These are phyloP conservation scores for Puccinia polysora DNA, from an alignment of 1,284 basidiomycete species.

Conservation along the genomic window DNA sequence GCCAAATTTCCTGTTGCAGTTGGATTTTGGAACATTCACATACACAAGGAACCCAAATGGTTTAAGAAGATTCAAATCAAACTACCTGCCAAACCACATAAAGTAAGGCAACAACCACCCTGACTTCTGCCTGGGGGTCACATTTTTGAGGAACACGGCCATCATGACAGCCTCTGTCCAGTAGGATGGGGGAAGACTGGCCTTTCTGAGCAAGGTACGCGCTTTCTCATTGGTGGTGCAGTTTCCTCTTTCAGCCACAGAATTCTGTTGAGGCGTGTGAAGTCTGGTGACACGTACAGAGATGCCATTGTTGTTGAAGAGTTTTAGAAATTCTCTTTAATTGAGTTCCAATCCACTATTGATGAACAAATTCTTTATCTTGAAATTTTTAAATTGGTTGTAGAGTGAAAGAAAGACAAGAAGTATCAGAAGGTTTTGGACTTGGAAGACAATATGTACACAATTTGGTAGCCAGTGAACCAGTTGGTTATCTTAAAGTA, in stretches of 20 bases:
- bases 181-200: not conserved
- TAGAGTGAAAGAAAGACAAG: too few relatives aligned
- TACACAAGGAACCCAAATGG: not conserved
- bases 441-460: too few relatives aligned
- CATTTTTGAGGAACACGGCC: not conserved
- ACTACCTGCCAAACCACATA: not conserved
- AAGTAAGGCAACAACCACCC: not conserved
- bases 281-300: too few relatives aligned
- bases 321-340: too few relatives aligned
- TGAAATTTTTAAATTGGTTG: too few relatives aligned
- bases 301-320: too few relatives aligned
- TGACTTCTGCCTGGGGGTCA: not conserved
- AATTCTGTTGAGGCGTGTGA: not conserved
- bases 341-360: too few relatives aligned
- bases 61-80: not conserved
- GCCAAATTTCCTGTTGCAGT: not conserved
- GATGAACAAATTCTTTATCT: too few relatives aligned
- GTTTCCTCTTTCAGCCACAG: constrained; percentile 5
- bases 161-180: not conserved
- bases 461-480: too few relatives aligned
- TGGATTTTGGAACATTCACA: not conserved
- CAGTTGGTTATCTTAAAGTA: too few relatives aligned
- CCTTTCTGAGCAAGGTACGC: not conserved
- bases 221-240: not conserved
- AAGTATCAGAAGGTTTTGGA: too few relatives aligned